Conservation (phyloP, 768 basidiomycete species). For the Gymnopilus dilepis region DNA sequence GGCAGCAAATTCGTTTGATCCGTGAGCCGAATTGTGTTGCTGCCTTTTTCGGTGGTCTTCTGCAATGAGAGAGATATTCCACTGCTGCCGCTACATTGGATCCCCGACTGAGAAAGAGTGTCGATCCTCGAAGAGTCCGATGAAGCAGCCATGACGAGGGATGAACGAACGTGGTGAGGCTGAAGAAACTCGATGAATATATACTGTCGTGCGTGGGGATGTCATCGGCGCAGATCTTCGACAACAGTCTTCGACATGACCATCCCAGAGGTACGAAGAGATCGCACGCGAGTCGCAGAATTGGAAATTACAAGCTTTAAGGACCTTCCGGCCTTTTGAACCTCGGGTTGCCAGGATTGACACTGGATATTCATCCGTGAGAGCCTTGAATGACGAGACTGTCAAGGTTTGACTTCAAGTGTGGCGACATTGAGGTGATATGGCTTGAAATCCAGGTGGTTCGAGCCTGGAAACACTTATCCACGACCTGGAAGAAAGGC, state of each 20-base stretch:
- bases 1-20: slow-evolving; percentile 83
- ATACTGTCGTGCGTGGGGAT: neutral
- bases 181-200: neutral
- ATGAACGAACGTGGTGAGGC: neutral
- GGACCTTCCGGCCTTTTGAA: neutral
- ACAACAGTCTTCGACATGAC: neutral
- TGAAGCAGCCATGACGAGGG: neutral
- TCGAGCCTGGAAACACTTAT: neutral
- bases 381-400: neutral
- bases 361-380: neutral
- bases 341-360: neutral
- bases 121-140: neutral
- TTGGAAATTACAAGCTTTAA: neutral
- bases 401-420: neutral
- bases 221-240: neutral
- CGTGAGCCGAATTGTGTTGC: slow-evolving; percentile 36
- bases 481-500: neutral
- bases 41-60: neutral
- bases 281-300: slow-evolving; percentile 3
- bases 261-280: neutral
- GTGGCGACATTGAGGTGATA: neutral
- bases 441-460: neutral
- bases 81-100: neutral
- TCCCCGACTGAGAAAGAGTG: neutral
- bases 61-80: neutral